Conservation (phyloP, 164 flowering plant species). For the Paratinospora sagittata region DNA sequence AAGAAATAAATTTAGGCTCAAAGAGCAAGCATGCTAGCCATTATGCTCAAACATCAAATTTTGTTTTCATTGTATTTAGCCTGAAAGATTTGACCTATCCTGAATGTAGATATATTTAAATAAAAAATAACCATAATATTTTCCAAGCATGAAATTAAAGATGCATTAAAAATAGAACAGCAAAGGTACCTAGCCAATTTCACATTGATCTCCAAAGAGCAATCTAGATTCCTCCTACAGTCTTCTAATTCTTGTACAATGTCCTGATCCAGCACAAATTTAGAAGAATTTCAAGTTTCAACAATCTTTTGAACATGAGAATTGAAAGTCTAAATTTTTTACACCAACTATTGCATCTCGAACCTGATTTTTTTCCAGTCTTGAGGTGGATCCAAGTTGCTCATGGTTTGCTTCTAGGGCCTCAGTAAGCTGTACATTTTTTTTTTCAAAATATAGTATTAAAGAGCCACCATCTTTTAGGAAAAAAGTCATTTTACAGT, state of each 20-base stretch:
- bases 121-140: background rate
- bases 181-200: slow-evolving; percentile 39
- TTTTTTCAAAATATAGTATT: background rate
- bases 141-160: background rate
- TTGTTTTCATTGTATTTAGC: background rate
- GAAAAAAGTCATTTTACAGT: background rate
- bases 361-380: slow-evolving; percentile 25
- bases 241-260: slow-evolving; percentile 38
- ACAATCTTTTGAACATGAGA: background rate
- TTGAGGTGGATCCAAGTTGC: slow-evolving; percentile 15
- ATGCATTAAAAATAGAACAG: background rate
- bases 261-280: slow-evolving; percentile 25
- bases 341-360: background rate
- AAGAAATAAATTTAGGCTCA: background rate
- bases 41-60: background rate
- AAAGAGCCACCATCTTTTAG: slow-evolving; percentile 2
- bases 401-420: slow-evolving; percentile 21
- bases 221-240: slow-evolving; percentile 31
- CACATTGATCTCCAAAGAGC: slow-evolving; percentile 32
- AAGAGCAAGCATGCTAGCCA: background rate
- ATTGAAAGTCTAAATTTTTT: background rate
- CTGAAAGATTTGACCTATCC: background rate
- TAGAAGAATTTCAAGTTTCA: background rate
- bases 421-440: slow-evolving; percentile 43
- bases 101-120: background rate